Base-by-base conservation (phyloP, 768 basidiomycete species). In the Leucogyrophana mollusca region DNA sequence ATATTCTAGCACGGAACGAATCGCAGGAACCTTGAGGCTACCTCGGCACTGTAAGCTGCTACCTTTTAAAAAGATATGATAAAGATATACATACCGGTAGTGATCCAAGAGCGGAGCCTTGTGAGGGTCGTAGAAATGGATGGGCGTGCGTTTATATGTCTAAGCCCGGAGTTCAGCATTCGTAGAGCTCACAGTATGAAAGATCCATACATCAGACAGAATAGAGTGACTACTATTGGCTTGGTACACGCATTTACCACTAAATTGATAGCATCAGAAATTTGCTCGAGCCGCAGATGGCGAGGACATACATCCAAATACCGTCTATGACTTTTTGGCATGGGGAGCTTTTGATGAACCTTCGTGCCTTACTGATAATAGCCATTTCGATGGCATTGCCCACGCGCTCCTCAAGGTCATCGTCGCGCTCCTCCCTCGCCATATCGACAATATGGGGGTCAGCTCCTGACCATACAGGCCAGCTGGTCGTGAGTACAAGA, bases 381-480 rank as follows among this genome's bases (percentile, higher is more conserved):
- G 94, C 94, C 73, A 92, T 75, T 64, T 97, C 94, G 40, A 96
- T 87, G 1, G 92, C 94, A 58, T 94, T 96, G 4, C 94, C 94
- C 2, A 93, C 83, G 45, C 84, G 66, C 43, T 91, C 83, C 56
- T 90, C 85, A 24, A 86, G 61, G 55, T 88, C 85, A 44, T 83
- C 82, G 49, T 86, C 83, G 33, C 79, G 67, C 41, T 90, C 81
- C 47, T 79, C 74, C 47, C 76, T 73, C 4, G 82, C 86, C 44
- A 77, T 73, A 16, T 72, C 63, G 32, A 91, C 56, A 9, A 89
- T 59, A 21, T 69, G 71, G 2, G 76, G 65, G 39, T 85, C 84
- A 4, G 87, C 88, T 7, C 90, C 90, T 14, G 78, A 76, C 61
- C 87, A 92, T 3, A 93, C 84, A 0, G 78, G 77, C 90, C 90